Base-by-base conservation (phyloP, 2,329 filamentous ascomycete species). In the Parastagonospora nodorum region DNA sequence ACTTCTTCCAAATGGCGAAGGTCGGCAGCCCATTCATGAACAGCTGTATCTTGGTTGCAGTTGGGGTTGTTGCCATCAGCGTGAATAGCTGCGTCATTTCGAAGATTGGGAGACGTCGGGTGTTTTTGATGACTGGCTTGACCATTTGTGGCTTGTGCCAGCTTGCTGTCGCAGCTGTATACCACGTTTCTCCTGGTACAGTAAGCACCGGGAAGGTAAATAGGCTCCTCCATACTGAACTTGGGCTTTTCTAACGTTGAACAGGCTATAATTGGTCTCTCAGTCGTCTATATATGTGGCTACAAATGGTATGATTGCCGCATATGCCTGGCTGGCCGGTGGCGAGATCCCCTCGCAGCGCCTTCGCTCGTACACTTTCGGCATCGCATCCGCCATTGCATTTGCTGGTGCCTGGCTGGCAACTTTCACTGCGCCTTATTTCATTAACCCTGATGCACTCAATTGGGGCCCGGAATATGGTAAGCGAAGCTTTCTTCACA, bases 261-360 rank as follows among this genome's bases (percentile, higher is more conserved):
- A 4, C 9, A 64, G 61, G 73, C 74, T 11, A 79, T 85, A 10
- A 79, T 85, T 2, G 82, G 72, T 0, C 67, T 85, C 8, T 79
- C 80, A 6, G 76, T 83, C 12, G 54, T 84, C 38, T 84, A 83
- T 57, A 81, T 84, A 50, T 60, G 79, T 28, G 77, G 74, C 2
- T 84, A 84, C 62, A 84, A 84, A 82, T 55, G 74, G 78, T 16
- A 77, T 82, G 74, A 76, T 84, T 9, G 72, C 81, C 0, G 79
- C 80, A 0, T 85, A 84, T 53, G 80, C 83, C 1, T 85, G 82
- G 82, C 73, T 85, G 0, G 78, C 78, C 0, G 82, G 81, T 8
- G 82, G 82, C 27, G 83, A 85, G 58, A 75, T 84, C 3, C 82
- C 82, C 1, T 82, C 81, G 0, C 82, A 85, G 64, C 75, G 81